These are phyloP conservation scores for Trichophyton simii DNA, from an alignment of 2,329 filamentous ascomycete genomes.

Conservation along the genomic window DNA sequence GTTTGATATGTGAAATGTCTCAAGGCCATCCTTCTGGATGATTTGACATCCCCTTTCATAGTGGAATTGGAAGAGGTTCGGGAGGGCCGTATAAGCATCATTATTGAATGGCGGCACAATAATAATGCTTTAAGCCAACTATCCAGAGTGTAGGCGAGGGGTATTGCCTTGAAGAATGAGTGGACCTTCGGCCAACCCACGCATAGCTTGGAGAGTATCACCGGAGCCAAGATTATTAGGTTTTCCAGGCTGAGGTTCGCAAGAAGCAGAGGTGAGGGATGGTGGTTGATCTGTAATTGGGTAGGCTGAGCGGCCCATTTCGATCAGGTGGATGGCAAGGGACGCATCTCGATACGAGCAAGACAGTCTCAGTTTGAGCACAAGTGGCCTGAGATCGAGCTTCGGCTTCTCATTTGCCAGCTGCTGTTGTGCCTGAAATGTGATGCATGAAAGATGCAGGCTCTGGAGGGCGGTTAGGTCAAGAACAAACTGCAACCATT, in stretches of 20 bases:
- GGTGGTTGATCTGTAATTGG: background rate
- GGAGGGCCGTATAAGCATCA: background rate
- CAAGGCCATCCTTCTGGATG: background rate
- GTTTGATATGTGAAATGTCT: background rate
- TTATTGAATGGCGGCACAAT: background rate
- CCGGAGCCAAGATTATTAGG: background rate
- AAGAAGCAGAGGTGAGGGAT: background rate
- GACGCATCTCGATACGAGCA: background rate
- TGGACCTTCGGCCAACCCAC: background rate
- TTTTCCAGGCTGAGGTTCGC: background rate
- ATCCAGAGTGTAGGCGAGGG: background rate
- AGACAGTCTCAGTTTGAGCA: background rate
- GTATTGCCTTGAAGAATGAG: background rate
- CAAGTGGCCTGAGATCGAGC: background rate
- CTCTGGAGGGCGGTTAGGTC: background rate
- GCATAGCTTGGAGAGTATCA: background rate
- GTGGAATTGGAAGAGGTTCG: background rate
- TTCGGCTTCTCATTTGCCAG: background rate
- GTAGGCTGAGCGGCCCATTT: background rate
- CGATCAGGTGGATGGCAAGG: background rate
- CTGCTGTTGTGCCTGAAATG: slow-evolving; percentile 4
- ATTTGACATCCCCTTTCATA: background rate
- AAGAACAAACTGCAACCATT: background rate
- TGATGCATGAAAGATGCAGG: slow-evolving; percentile 1
- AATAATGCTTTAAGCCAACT: background rate